Percentiles rank a stretch among this genome's conserved stretches.
Evolutionary conservation across 169 alveolate genomes (phyloP).

Genomic region (Plasmodium falciparum): DNA sequence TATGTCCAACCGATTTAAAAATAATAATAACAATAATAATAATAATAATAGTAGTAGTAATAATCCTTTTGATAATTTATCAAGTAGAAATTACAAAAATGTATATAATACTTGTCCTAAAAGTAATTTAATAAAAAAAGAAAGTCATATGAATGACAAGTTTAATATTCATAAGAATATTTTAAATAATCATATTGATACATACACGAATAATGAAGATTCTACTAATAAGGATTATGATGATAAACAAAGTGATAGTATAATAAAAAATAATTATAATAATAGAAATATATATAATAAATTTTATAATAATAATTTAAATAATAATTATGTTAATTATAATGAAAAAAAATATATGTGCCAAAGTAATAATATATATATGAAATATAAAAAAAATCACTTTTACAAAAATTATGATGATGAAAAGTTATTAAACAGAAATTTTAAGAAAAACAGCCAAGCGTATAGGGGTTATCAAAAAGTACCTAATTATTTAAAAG

Average conservation of each 20-base stretch:
- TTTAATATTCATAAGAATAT: too few relatives aligned
- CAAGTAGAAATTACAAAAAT: too few relatives aligned
- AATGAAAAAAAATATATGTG: conserved; percentile 1
- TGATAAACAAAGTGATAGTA: too few relatives aligned
- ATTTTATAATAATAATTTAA: conserved; percentile 4
- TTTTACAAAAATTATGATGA: neutral
- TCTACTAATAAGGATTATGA: too few relatives aligned
- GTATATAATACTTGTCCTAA: too few relatives aligned
- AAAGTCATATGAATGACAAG: too few relatives aligned
- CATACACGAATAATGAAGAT: too few relatives aligned
- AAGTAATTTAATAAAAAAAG: too few relatives aligned
- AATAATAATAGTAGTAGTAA: neutral
- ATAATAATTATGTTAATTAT: conserved; percentile 17
- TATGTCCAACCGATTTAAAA: neutral
- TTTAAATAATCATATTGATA: too few relatives aligned
- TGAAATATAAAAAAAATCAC: neutral
- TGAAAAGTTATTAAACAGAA: neutral
- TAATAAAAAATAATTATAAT: neutral
- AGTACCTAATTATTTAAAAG: too few relatives aligned
- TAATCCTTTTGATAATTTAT: too few relatives aligned
- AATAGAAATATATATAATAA: neutral
- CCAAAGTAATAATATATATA: neutral
- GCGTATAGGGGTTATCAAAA: too few relatives aligned
- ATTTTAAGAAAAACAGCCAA: neutral
- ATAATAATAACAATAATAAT: neutral